A percentile compares a stretch with the other conserved stretches of the same genome.
phyloP scores from a whole-genome alignment of 352 stramenopile species.

The Phytopythium vexans region DNA sequence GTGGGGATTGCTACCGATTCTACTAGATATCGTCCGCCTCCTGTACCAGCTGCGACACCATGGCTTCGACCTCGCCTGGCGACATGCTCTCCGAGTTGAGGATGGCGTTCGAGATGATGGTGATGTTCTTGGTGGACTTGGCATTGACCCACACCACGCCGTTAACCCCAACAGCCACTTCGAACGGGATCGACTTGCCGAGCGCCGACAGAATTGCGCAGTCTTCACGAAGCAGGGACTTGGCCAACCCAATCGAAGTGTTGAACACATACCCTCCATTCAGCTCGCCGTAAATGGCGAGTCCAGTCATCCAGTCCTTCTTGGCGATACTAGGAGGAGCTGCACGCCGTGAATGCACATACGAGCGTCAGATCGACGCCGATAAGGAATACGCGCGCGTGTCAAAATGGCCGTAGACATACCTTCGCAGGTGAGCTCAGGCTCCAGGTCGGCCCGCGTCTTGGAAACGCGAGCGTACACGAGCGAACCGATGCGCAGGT shows the following conservation, averaged over 20 bases:
- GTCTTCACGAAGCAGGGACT: conserved; percentile 69
- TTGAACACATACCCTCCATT: conserved; percentile 91
- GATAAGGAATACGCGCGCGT: background rate
- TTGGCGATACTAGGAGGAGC: conserved; percentile 79
- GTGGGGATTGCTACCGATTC: conserved; percentile 11
- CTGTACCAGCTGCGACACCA: conserved; percentile 72
- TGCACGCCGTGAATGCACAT: conserved; percentile 16
- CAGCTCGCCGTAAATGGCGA: conserved; percentile 95
- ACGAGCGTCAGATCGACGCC: conserved; percentile 7
- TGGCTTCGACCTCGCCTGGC: conserved; percentile 62
- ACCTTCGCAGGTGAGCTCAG: conserved; percentile 94
- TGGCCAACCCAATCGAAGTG: conserved; percentile 74
- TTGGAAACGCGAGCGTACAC: conserved; percentile 95
- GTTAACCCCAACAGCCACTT: conserved; percentile 95
- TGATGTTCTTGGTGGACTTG: conserved; percentile 76
- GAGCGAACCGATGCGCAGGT: conserved; percentile 89
- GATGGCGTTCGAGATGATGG: conserved; percentile 85
- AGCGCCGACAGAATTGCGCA: conserved; percentile 84
- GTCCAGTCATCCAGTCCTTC: conserved; percentile 99
- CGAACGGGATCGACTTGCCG: conserved; percentile 86
- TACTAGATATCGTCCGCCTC: conserved; percentile 41
- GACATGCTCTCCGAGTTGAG: conserved; percentile 89
- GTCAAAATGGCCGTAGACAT: conserved; percentile 3
- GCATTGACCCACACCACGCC: conserved; percentile 96
- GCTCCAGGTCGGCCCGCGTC: conserved; percentile 87